Percentiles rank a stretch among this genome's conserved stretches.
Conservation (phyloP, 2,329 filamentous ascomycete genomes). For the Phoma herbarum region DNA sequence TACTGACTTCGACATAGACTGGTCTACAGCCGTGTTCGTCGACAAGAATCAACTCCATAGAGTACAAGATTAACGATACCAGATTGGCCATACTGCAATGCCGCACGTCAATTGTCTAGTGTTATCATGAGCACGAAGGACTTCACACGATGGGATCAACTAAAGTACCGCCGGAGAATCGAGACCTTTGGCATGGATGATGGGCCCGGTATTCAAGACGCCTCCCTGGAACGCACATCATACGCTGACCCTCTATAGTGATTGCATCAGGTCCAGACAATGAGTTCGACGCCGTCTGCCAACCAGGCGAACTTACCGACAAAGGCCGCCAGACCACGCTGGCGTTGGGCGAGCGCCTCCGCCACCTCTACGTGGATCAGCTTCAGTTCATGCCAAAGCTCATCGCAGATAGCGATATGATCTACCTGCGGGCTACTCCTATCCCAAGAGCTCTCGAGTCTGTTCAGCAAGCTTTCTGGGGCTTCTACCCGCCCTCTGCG, state of each 20-base stretch:
- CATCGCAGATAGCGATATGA: constrained; percentile 54
- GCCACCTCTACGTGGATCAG: constrained; percentile 60
- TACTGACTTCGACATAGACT: constrained; percentile 33
- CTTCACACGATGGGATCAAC: constrained; percentile 63
- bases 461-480: constrained; percentile 60
- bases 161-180: constrained; percentile 74
- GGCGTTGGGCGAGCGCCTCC: constrained; percentile 57
- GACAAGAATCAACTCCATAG: neutral
- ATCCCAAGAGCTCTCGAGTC: constrained; percentile 61
- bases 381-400: constrained; percentile 58
- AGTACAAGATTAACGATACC: neutral
- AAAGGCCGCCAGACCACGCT: constrained; percentile 60
- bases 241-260: constrained; percentile 46
- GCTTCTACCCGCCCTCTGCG: constrained; percentile 57
- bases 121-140: constrained; percentile 65
- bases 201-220: constrained; percentile 55
- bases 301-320: constrained; percentile 61
- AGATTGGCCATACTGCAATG: constrained; percentile 91
- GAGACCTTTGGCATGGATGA: constrained; percentile 79
- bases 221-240: neutral
- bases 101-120: constrained; percentile 74
- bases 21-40: constrained; percentile 46
- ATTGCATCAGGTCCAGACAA: constrained; percentile 73
- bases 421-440: constrained; percentile 59
- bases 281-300: constrained; percentile 77